Conservation (phyloP, 345 rosid species). For the Populus pruinosa region DNA sequence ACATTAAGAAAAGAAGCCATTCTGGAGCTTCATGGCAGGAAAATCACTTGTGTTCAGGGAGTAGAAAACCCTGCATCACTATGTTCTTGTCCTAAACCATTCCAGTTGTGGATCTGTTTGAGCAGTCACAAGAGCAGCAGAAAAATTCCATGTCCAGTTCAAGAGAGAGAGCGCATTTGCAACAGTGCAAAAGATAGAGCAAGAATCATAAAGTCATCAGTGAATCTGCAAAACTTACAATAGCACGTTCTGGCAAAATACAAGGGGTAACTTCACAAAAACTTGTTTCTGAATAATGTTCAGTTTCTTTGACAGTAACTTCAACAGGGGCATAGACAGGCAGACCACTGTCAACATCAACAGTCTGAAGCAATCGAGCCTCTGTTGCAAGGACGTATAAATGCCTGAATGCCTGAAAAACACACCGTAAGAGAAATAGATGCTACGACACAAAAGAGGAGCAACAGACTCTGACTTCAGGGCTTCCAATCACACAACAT, state of each 20-base stretch:
- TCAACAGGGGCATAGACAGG: slow-evolving; percentile 95
- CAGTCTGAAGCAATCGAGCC: slow-evolving; percentile 94
- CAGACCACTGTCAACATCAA: slow-evolving; percentile 92
- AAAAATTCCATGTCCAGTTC: too few species aligned
- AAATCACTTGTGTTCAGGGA: too few species aligned
- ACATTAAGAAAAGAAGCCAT: neutral
- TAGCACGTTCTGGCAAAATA: slow-evolving; percentile 89
- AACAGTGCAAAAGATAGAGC: neutral
- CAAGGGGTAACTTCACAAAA: slow-evolving; percentile 89
- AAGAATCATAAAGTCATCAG: neutral
- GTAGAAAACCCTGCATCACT: too few species aligned
- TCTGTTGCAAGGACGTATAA: slow-evolving; percentile 91
- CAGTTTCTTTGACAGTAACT: slow-evolving; percentile 72
- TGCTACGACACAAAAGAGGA: neutral
- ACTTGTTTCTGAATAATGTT: slow-evolving; percentile 81
- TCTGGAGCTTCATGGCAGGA: neutral
- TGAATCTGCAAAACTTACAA: slow-evolving; percentile 50
- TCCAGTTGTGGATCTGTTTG: too few species aligned
- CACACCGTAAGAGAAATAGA: slow-evolving; percentile 3
- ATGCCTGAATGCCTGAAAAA: slow-evolving; percentile 91
- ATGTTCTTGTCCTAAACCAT: too few species aligned
- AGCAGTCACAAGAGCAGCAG: too few species aligned
- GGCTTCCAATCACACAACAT: neutral
- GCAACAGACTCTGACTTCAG: neutral
- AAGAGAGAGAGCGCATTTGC: neutral